A percentile compares a stretch with the other conserved stretches of the same genome.
phyloP scores from a whole-genome alignment of 257 asterid species.

The Buddleja alternifolia region DNA sequence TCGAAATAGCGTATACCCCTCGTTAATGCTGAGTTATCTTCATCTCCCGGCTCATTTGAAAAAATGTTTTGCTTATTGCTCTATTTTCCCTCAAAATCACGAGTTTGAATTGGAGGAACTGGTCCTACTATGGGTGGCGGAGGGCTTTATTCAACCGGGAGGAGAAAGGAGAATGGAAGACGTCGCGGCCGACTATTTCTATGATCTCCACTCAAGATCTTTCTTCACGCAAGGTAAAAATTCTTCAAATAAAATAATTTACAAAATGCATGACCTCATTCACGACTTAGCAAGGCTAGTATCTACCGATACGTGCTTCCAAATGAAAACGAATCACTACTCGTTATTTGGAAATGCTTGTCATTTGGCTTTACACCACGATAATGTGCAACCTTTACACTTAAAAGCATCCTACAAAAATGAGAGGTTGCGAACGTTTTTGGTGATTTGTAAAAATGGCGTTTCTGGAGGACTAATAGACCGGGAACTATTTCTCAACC shows the following conservation, averaged over 20 bases:
- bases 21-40: conserved; percentile 30
- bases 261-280: too few species aligned
- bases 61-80: conserved; percentile 30
- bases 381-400: not conserved
- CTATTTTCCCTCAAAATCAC: conserved; percentile 9
- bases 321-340: conserved; percentile 4
- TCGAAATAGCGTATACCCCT: not conserved
- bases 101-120: conserved; percentile 21
- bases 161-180: conserved; percentile 8
- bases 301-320: conserved; percentile 16
- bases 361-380: conserved; percentile 26
- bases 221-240: too few species aligned
- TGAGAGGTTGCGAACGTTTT: conserved; percentile 28
- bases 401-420: not conserved
- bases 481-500: not conserved
- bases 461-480: not conserved
- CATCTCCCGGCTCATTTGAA: conserved; percentile 13
- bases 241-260: too few species aligned
- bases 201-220: too few species aligned
- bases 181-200: conserved; percentile 17
- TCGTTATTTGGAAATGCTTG: not conserved
- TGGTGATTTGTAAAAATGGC: conserved; percentile 1
- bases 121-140: conserved; percentile 13
- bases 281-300: conserved; percentile 21
- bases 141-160: conserved; percentile 15